Evolutionary conservation across 768 basidiomycete genomes (phyloP).

Genomic region (Leucosporidium scottii): DNA sequence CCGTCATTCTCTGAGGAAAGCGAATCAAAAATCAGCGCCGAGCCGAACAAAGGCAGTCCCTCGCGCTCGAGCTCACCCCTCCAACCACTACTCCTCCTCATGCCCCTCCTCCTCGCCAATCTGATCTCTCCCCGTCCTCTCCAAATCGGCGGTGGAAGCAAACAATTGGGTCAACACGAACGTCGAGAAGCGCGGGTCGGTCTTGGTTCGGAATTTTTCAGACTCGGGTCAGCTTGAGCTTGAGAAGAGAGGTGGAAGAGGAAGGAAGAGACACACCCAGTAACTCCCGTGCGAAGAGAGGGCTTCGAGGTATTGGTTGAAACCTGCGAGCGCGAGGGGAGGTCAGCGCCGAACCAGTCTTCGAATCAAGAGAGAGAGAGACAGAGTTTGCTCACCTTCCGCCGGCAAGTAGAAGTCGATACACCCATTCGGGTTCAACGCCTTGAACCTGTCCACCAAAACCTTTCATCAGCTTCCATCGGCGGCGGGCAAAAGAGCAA

Average conservation of each 20-base stretch:
- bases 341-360: no score
- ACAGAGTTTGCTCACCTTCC: no score
- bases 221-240: neutral
- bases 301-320: conserved; percentile 22
- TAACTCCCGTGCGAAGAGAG: conserved; percentile 14
- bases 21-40: no score
- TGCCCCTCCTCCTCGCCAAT: conserved; percentile 11
- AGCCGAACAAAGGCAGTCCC: no score
- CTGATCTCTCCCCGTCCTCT: conserved; percentile 21
- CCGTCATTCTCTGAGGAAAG: no score
- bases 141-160: conserved; percentile 9
- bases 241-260: neutral
- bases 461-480: neutral
- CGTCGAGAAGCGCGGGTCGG: conserved; percentile 19
- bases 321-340: neutral
- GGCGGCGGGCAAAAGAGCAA: no score
- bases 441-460: conserved; percentile 6
- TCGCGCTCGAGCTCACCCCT: no score
- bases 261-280: conserved; percentile 8
- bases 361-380: no score
- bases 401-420: conserved; percentile 27
- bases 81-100: no score
- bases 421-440: conserved; percentile 28
- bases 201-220: no score
- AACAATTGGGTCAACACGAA: conserved; percentile 29